Conservation (phyloP, 2,329 filamentous ascomycete genomes). For the Dactylellina sp. region DNA sequence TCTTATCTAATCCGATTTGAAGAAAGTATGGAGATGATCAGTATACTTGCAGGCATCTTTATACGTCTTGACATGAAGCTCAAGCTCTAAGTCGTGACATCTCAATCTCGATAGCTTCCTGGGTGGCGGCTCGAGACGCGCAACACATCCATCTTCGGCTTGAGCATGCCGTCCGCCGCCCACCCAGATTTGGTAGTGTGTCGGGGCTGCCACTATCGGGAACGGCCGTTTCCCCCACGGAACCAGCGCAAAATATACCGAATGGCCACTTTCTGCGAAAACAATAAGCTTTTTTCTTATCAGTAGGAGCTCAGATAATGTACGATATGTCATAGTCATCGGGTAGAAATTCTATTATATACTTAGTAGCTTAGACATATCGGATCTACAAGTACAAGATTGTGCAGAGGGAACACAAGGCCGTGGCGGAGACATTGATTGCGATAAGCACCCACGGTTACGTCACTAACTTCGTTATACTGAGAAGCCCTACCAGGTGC, state of each 20-base stretch:
- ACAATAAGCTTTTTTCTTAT: slow-evolving; percentile 36
- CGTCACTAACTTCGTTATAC: no score
- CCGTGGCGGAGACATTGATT: background rate
- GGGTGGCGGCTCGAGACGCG: background rate
- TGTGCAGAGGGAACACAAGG: background rate
- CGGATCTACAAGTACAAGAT: slow-evolving; percentile 16
- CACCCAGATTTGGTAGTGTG: slow-evolving; percentile 1
- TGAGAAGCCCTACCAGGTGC: no score
- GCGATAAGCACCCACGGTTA: background rate
- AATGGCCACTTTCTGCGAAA: slow-evolving; percentile 3
- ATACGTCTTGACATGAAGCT: slow-evolving; percentile 9
- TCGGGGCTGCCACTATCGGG: slow-evolving; percentile 48
- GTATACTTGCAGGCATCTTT: slow-evolving; percentile 13
- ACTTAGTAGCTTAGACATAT: background rate
- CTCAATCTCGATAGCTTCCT: background rate
- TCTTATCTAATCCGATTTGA: background rate
- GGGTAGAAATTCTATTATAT: slow-evolving; percentile 10
- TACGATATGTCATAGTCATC: slow-evolving; percentile 3
- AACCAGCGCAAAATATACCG: background rate
- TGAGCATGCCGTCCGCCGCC: slow-evolving; percentile 40
- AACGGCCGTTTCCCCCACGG: slow-evolving; percentile 53
- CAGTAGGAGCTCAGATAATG: slow-evolving; percentile 34
- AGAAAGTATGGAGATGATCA: background rate
- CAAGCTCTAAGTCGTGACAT: no score
- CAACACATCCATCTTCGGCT: slow-evolving; percentile 46